These are phyloP conservation scores for Bipolaris sorokiniana DNA, from an alignment of 2,329 filamentous ascomycete genomes.

Conservation along the genomic window DNA sequence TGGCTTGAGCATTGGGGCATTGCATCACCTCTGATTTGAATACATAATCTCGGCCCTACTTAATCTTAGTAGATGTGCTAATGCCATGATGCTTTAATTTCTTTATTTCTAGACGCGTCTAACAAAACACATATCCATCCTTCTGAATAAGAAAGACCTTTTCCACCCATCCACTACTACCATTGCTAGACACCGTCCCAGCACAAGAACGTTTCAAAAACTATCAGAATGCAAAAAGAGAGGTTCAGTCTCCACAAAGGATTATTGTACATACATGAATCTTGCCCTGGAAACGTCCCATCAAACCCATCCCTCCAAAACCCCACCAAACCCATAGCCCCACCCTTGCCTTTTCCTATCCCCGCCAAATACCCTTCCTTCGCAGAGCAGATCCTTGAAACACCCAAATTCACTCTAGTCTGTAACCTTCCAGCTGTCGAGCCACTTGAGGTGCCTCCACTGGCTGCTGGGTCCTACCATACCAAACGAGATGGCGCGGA, in stretches of 20 bases:
- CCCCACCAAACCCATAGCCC: background rate
- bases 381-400: background rate
- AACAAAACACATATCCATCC: background rate
- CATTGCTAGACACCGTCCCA: background rate
- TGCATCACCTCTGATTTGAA: too few relatives aligned
- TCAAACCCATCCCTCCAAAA: background rate
- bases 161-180: background rate
- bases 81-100: background rate
- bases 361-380: background rate
- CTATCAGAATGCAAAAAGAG: background rate
- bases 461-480: constrained; percentile 86
- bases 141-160: background rate
- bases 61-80: background rate
- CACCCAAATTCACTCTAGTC: constrained; percentile 56
- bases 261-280: background rate
- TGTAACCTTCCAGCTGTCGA: constrained; percentile 82
- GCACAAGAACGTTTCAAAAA: background rate
- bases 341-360: background rate
- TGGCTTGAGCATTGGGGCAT: background rate
- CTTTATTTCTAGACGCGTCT: background rate
- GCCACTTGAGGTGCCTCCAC: constrained; percentile 94
- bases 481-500: constrained; percentile 94
- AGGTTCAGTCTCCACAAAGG: background rate
- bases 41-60: too few relatives aligned
- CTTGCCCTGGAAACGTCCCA: background rate